Base-by-base conservation (phyloP, 2,329 filamentous ascomycete species). In the Colletotrichum brevisporum region DNA sequence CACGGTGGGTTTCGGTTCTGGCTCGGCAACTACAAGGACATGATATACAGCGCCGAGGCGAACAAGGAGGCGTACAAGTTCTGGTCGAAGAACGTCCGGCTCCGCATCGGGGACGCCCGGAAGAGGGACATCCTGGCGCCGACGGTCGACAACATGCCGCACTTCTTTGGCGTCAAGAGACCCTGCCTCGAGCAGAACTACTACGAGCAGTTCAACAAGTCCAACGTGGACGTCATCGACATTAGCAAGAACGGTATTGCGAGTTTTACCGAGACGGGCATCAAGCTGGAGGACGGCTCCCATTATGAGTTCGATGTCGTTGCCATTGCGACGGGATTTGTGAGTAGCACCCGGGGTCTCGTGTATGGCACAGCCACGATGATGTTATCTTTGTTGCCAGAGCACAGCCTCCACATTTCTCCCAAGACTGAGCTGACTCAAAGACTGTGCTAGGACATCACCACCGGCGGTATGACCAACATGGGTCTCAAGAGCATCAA, bases 11-110 rank as follows among this genome's bases (percentile, higher is more conserved):
- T 90, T 76, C 78, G 79, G 1, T 88, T 82, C 75, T 88, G 87
- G 86, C 79, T 89, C 2, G 79, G 78, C 0, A 75, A 81, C 2
- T 91, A 89, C 78, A 84, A 84, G 61, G 89, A 91, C 63, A 81
- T 82, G 57, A 70, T 89, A 5, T 75, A 78, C 18, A 77, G 82
- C 31, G 50, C 76, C 0, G 79, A 85, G 15, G 85, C 85, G 2
- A 90, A 90, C 73, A 75, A 81, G n/a, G 81, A 83, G 61, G 79
- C 82, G 0, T 90, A 89, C 73, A 78, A 84, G 3, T 89, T 89
- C 75, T 90, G 88, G 85, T 80, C 79, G 2, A 80, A 81, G 68
- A 88, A 88, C 75, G 83, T 83, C 0, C 81, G 86, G 0, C 79
- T 77, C 13, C 82, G 88, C 2, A 81, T 90, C 51, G 77, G 79